Evolutionary conservation across 176 grass and related monocot genomes (phyloP).

Genomic region (Lolium multiflorum): DNA sequence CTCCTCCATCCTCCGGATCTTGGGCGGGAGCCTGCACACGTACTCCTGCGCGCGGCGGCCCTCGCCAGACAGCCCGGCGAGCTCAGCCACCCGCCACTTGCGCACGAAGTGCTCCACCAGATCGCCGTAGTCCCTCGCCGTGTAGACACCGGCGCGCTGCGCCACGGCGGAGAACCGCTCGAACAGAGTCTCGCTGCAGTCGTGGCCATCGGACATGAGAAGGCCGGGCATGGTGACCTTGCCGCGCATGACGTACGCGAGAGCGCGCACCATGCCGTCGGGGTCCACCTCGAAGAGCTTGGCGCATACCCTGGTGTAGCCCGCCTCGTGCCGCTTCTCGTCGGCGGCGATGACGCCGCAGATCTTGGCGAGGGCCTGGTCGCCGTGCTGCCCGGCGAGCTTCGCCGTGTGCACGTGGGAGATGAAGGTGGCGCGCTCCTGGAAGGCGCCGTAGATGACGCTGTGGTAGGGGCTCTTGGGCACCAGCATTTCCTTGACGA

Average conservation of each 20-base stretch:
- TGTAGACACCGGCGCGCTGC: no score
- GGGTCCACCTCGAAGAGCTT: conserved; percentile 24
- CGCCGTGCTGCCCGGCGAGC: conserved; percentile 18
- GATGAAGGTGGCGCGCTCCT: conserved; percentile 20
- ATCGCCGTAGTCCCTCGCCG: no score
- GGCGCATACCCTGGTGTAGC: background rate
- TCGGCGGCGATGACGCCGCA: conserved; percentile 14
- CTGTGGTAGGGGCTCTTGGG: conserved; percentile 20
- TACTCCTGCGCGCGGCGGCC: no score
- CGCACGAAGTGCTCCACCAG: no score
- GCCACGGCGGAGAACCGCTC: no score
- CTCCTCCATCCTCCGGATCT: no score
- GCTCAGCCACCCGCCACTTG: no score
- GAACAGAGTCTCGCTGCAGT: background rate
- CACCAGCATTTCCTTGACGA: background rate
- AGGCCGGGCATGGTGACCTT: conserved; percentile 24
- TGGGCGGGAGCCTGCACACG: no score
- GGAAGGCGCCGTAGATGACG: conserved; percentile 24
- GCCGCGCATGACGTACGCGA: conserved; percentile 6
- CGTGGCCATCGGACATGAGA: conserved; percentile 10
- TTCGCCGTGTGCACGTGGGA: conserved; percentile 6
- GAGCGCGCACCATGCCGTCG: conserved; percentile 21
- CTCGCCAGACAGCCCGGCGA: no score
- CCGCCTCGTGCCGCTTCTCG: conserved; percentile 22
- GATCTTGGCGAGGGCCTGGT: conserved; percentile 14